phyloP scores from a whole-genome alignment of 169 alveolate species.

The Amoebophrya sp. region DNA sequence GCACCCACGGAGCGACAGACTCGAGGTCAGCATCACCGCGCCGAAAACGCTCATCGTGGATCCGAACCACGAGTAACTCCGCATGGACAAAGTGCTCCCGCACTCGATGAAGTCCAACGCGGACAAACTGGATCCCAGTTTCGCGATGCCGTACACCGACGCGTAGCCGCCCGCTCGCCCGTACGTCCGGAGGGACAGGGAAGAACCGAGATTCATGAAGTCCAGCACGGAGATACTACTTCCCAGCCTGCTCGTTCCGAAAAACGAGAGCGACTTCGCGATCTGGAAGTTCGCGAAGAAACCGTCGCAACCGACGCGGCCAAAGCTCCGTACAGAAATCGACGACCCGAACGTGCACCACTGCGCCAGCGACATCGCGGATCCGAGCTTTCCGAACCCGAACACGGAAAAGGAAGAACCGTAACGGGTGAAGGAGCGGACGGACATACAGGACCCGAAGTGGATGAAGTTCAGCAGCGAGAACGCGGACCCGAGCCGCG shows the following conservation, averaged over 20 bases:
- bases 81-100: background rate
- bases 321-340: slow-evolving; percentile 21
- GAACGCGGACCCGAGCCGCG: slow-evolving; percentile 8
- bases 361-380: background rate
- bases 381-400: slow-evolving; percentile 1
- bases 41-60: background rate
- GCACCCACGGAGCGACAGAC: slow-evolving; percentile 11
- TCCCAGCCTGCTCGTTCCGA: background rate
- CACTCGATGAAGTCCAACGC: background rate
- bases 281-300: background rate
- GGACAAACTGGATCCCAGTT: background rate
- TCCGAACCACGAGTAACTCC: background rate
- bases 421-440: slow-evolving; percentile 5
- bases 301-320: slow-evolving; percentile 23
- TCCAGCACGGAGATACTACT: slow-evolving; percentile 13
- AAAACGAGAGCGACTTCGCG: background rate
- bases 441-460: slow-evolving; percentile 6
- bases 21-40: background rate
- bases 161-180: background rate
- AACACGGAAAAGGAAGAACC: background rate
- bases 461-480: slow-evolving; percentile 18
- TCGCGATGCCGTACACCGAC: background rate
- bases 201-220: background rate
- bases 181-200: slow-evolving; percentile 20
- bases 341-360: background rate